Evolutionary conservation across 768 basidiomycete species (phyloP), one percentile per base, ranked within the genome.

Genomic region (Termitomyces eurrhizus): DNA sequence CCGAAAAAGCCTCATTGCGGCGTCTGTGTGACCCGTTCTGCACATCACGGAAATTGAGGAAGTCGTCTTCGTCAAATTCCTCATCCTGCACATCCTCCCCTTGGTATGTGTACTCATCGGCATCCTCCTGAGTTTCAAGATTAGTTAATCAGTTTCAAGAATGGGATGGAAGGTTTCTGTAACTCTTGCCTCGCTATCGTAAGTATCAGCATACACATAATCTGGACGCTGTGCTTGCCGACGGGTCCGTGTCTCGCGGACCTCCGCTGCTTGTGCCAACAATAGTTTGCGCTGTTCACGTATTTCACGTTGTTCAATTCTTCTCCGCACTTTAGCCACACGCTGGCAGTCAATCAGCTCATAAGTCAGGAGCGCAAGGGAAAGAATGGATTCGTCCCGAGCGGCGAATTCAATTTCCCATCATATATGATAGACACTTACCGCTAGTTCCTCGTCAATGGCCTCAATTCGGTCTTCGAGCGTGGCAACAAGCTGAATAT

Each of bases 161-260:
- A 62, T 58, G 52, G 61, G 59, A 58, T 44, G 24, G 58, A 57
- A 57, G 50, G 58, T 64, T 66, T 52, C 63, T 45, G 51, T 49
- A 61, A 37, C 56, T 76, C 84, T 75, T 78, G 78, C 88, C 73
- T 89, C 91, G 65, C 85, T 88, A 59, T 83, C 84, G 65, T 78
- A 74, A 59, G 80, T 80, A 66, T 87, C 82, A 67, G 81, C 79
- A 72, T 93, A 92, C 55, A 90, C 90, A 73, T 94, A 94, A 77
- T 92, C 89, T 51, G 90, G 89, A 63, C 83, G 85, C 46, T 82
- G 82, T 3, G 87, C 85, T 73, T 83, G 82, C 56, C 88, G 80
- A 61, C 91, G 81, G 21, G 92, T 93, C 61, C 92, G 82, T 32
- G 90, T 93, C 72, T 87, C 85, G 62, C 91, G 83, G 60, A 92